These are phyloP conservation scores for Clarireedia monteithiana DNA, from an alignment of 2,329 filamentous ascomycete species.

Conservation along the genomic window DNA sequence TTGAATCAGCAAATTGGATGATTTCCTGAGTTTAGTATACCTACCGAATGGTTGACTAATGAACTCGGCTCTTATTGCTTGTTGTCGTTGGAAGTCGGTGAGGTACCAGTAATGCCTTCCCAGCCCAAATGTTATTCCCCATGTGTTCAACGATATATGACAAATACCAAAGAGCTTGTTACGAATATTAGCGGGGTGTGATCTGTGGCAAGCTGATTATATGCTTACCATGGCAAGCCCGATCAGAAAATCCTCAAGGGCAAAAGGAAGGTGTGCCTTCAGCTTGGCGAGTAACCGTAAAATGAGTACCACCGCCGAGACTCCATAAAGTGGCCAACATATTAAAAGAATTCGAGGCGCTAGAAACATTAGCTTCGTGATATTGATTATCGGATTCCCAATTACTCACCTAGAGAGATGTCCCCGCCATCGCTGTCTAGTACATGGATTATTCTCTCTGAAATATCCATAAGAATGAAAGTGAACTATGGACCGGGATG, in stretches of 20 bases:
- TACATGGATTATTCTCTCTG: not conserved
- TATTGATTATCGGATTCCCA: not conserved
- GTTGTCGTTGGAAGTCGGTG: not conserved
- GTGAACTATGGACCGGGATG: too few relatives aligned
- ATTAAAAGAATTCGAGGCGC: not conserved
- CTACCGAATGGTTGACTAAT: not conserved
- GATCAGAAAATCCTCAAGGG: not conserved
- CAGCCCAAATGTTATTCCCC: conserved; percentile 1
- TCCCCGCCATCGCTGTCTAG: not conserved
- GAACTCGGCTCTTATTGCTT: not conserved
- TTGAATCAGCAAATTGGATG: not conserved
- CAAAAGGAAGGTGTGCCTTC: not conserved
- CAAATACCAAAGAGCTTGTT: not conserved
- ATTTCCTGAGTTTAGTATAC: not conserved
- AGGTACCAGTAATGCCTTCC: not conserved
- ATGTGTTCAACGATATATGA: conserved; percentile 2
- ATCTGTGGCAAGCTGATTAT: not conserved
- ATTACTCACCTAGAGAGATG: conserved; percentile 1
- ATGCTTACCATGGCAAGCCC: not conserved
- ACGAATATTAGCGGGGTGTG: not conserved
- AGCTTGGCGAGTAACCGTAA: conserved; percentile 1
- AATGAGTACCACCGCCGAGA: conserved; percentile 3
- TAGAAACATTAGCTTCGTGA: not conserved
- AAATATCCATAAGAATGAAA: not conserved
- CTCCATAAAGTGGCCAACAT: conserved; percentile 4